These are phyloP conservation scores for Sugiyamaella qingdaonensis DNA, from an alignment of 805 yeast genomes.

Conservation along the genomic window DNA sequence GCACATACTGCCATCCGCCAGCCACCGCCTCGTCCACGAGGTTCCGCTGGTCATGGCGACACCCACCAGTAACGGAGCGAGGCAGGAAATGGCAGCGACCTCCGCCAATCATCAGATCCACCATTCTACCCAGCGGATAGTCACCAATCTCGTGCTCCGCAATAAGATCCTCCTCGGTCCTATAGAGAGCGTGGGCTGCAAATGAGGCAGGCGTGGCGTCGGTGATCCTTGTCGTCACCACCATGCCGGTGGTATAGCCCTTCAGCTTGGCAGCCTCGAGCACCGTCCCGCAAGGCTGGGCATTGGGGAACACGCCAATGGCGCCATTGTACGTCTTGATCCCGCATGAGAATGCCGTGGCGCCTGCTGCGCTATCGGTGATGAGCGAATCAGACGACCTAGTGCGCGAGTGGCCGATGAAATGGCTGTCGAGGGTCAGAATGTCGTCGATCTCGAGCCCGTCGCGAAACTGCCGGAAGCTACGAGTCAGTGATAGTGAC, in stretches of 20 bases:
- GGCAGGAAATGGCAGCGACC: conserved; percentile 84
- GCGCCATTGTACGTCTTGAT: conserved; percentile 85
- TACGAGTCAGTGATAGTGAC: conserved; percentile 72
- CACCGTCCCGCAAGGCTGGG: conserved; percentile 79
- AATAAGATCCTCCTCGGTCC: conserved; percentile 78
- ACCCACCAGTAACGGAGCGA: conserved; percentile 44
- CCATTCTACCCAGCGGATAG: conserved; percentile 71
- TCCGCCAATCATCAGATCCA: conserved; percentile 86
- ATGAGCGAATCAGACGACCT: conserved; percentile 70
- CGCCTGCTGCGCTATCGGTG: conserved; percentile 97
- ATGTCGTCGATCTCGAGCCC: conserved; percentile 51
- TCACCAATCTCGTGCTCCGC: conserved; percentile 85
- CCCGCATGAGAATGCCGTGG: conserved; percentile 87
- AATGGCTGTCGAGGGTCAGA: conserved; percentile 58
- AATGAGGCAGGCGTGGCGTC: conserved; percentile 96
- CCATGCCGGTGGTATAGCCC: conserved; percentile 83
- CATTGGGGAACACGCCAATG: conserved; percentile 70
- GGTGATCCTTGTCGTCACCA: conserved; percentile 86
- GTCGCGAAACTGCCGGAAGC: conserved; percentile 62
- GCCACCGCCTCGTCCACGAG: conserved; percentile 58
- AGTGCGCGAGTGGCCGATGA: conserved; percentile 83
- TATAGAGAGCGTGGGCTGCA: conserved; percentile 69
- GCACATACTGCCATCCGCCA: conserved; percentile 63
- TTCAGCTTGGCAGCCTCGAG: conserved; percentile 79
- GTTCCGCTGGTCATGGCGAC: conserved; percentile 68